A percentile compares a stretch with the other conserved stretches of the same genome.
Evolutionary conservation across 164 flowering plant species (phyloP).

Genomic region (Tinospora cordifolia): DNA sequence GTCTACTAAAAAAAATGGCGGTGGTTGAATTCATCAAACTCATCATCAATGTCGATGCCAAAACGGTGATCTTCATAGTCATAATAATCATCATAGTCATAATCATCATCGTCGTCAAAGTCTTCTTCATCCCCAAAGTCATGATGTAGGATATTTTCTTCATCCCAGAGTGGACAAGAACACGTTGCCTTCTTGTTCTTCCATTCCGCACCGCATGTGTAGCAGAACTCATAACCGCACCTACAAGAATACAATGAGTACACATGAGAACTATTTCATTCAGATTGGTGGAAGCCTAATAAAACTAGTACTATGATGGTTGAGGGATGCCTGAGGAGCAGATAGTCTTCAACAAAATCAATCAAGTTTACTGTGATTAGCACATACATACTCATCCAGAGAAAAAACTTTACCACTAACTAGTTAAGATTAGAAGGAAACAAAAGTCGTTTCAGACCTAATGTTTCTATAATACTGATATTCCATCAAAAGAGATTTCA

Average conservation of each 20-base stretch:
- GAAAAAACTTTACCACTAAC: not conserved
- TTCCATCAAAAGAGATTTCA: not conserved
- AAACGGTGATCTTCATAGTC: slow-evolving; percentile 1
- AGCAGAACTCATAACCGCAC: slow-evolving; percentile 80
- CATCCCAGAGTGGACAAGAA: slow-evolving; percentile 65
- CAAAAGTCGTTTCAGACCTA: not conserved
- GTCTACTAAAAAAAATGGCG: too few relatives aligned
- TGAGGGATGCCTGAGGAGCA: not conserved
- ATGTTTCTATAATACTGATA: not conserved
- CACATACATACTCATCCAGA: not conserved
- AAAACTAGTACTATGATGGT: not conserved
- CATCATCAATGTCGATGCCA: not conserved
- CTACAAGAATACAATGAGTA: slow-evolving; percentile 25
- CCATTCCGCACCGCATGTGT: slow-evolving; percentile 80
- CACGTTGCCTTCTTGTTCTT: slow-evolving; percentile 65
- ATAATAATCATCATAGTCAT: slow-evolving; percentile 8
- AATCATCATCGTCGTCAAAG: slow-evolving; percentile 17
- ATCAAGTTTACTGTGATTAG: not conserved
- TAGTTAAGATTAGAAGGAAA: not conserved
- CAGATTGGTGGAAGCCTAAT: too few relatives aligned
- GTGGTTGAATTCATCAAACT: not conserved
- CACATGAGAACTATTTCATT: not conserved
- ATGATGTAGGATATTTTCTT: slow-evolving; percentile 33
- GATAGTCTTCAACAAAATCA: not conserved
- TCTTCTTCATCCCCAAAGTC: slow-evolving; percentile 10